A percentile compares a stretch with the other conserved stretches of the same genome.
These are phyloP conservation scores for Sphagnum contortum DNA, from an alignment of 225 moss, liverwort and hornwort species.

Conservation along the genomic window DNA sequence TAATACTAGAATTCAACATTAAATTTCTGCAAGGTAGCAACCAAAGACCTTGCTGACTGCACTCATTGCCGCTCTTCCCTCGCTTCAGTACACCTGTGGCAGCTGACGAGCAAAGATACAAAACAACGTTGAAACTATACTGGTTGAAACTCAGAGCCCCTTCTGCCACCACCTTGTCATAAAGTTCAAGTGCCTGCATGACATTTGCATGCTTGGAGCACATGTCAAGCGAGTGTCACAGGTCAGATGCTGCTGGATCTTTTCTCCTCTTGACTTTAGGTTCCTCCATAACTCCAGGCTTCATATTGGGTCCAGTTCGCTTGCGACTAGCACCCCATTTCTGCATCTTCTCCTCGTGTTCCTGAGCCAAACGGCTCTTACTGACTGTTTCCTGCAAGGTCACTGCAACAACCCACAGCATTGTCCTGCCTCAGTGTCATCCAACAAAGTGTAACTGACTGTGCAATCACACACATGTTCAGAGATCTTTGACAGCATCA, in stretches of 20 bases:
- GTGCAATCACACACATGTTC: too few species aligned
- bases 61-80: constrained; percentile 69
- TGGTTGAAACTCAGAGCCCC: constrained; percentile 65
- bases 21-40: too few species aligned
- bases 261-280: constrained; percentile 64
- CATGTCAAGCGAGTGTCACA: constrained; percentile 84
- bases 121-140: constrained; percentile 78
- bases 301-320: too few species aligned
- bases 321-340: too few species aligned
- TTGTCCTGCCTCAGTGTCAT: too few species aligned
- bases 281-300: background rate
- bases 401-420: too few species aligned
- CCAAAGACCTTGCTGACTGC: constrained; percentile 5
- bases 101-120: constrained; percentile 83
- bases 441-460: too few species aligned
- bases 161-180: constrained; percentile 53
- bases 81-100: constrained; percentile 59
- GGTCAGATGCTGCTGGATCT: constrained; percentile 52
- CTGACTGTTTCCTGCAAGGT: too few species aligned
- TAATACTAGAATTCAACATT: too few species aligned
- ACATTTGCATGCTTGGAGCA: constrained; percentile 86
- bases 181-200: constrained; percentile 60
- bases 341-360: too few species aligned
- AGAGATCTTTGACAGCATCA: too few species aligned
- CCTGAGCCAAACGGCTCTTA: too few species aligned